Evolutionary conservation across 2,329 filamentous ascomycete species (phyloP), one percentile per base, ranked within the genome.

Genomic region (Pyricularia sp.): DNA sequence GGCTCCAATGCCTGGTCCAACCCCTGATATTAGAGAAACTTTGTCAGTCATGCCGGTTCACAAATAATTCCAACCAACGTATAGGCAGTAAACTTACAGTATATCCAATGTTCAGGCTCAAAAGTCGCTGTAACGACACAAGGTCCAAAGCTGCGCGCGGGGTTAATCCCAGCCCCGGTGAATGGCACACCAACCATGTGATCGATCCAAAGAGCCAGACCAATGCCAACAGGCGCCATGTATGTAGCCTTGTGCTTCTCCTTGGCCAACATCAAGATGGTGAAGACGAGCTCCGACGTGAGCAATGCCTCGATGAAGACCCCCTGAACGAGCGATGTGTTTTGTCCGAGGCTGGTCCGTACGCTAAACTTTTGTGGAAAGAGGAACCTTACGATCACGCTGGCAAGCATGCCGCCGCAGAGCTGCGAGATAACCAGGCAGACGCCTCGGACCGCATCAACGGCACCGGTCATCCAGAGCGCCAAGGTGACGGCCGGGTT

Each of bases 211-310:
- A 88, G 76, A 0, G 84, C 75, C 3, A 88, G 71, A 0, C 86
- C 86, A 68, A 88, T 87, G 1, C 83, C 85, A 0, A 88, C 74
- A 0, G 85, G 85, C 0, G 85, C 85, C 7, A 88, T 76, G 70
- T 80, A 88, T 0, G 84, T 87, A 0, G 81, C 82, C 67, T 82
- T 82, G 71, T 87, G 84, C 71, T 88, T 87, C 68, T 86, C 83
- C 13, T 80, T 81, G 1, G 83, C 84, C 62, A 86, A 74, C 83
- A 86, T 86, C 71, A 82, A 79, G 65, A 84, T 80, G 3, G 81
- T 79, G 60, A 84, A 76, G 28, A 84, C 78, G 13, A 84, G 73
- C 70, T 83, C 77, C 1, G 80, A 77, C 1, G 82, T 84, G 30
- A 84, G 74, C 66, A 84, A 78, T 71, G 80, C 78, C 70, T 84